Conservation (phyloP, 2,329 filamentous ascomycete genomes). For the Cladosporium sp. region DNA sequence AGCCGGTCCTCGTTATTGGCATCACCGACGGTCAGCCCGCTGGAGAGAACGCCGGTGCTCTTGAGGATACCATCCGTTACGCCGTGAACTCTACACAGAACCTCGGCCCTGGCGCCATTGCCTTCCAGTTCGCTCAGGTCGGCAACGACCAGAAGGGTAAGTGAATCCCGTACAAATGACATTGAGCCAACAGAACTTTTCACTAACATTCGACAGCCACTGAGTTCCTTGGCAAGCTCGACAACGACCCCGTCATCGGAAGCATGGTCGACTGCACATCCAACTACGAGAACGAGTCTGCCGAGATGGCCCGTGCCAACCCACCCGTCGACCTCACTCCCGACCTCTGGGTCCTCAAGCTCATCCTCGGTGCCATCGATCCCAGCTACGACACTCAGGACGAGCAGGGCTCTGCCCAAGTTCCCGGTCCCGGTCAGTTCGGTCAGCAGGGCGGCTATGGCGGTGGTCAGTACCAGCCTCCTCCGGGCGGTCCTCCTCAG, state of each 20-base stretch:
- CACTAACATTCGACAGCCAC: conserved; percentile 36
- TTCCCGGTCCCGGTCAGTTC: conserved; percentile 25
- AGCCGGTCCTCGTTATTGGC: conserved; percentile 62
- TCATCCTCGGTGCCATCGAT: conserved; percentile 65
- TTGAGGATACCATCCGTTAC: conserved; percentile 55
- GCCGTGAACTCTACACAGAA: conserved; percentile 48
- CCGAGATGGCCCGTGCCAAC: conserved; percentile 59
- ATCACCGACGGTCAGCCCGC: conserved; percentile 65
- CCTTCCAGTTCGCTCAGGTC: conserved; percentile 67
- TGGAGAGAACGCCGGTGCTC: conserved; percentile 54
- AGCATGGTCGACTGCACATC: conserved; percentile 42
- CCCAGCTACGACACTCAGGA: conserved; percentile 63
- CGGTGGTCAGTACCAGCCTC: conserved; percentile 22
- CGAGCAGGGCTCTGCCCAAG: conserved; percentile 44
- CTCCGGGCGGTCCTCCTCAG: conserved; percentile 5
- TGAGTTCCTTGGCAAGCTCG: conserved; percentile 61
- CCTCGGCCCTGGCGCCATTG: conserved; percentile 52
- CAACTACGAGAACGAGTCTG: conserved; percentile 64
- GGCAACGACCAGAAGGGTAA: conserved; percentile 58
- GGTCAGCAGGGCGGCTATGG: conserved; percentile 27
- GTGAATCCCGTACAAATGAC: background rate
- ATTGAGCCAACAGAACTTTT: background rate
- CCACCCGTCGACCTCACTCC: conserved; percentile 61
- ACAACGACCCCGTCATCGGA: conserved; percentile 59
- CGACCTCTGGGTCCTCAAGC: conserved; percentile 63